Percentiles rank a stretch among this genome's conserved stretches.
Evolutionary conservation across 176 grass and related monocot species (phyloP).

Genomic region (Cenchrus purpureus): DNA sequence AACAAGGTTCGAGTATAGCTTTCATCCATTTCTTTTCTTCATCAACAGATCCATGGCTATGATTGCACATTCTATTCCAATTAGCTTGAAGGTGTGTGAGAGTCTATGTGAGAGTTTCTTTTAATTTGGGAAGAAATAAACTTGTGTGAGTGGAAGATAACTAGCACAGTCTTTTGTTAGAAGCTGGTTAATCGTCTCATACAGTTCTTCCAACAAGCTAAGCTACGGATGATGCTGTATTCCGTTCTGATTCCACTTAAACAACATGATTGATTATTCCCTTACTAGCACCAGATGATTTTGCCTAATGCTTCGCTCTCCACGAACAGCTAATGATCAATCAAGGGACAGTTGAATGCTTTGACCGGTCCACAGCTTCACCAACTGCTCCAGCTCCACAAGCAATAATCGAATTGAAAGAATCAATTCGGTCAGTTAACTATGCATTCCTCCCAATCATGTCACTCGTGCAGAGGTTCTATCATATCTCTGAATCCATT

Average conservation of each 20-base stretch:
- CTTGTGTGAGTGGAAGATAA: not conserved
- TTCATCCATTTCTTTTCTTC: not conserved
- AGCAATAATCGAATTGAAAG: not conserved
- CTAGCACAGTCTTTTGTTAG: not conserved
- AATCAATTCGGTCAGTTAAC: not conserved
- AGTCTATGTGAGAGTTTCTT: not conserved
- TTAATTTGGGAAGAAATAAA: not conserved
- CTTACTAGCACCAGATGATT: not conserved
- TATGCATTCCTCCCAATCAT: conserved; percentile 1
- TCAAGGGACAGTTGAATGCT: not conserved
- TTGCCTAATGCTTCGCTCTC: not conserved
- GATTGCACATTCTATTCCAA: conserved; percentile 5
- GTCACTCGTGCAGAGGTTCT: not conserved
- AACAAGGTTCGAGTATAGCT: not conserved
- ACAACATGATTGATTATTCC: not conserved
- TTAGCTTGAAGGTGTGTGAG: not conserved
- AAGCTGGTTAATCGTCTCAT: conserved; percentile 7
- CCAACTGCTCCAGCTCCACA: not conserved
- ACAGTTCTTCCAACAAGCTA: not conserved
- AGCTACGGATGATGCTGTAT: not conserved
- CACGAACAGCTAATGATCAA: not conserved
- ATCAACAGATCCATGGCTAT: not conserved
- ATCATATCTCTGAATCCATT: not conserved
- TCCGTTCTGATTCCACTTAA: not conserved
- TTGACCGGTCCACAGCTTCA: not conserved